These are phyloP conservation scores for Aspergillus sclerotioniger DNA, from an alignment of 495 filamentous ascomycete genomes.

Conservation along the genomic window DNA sequence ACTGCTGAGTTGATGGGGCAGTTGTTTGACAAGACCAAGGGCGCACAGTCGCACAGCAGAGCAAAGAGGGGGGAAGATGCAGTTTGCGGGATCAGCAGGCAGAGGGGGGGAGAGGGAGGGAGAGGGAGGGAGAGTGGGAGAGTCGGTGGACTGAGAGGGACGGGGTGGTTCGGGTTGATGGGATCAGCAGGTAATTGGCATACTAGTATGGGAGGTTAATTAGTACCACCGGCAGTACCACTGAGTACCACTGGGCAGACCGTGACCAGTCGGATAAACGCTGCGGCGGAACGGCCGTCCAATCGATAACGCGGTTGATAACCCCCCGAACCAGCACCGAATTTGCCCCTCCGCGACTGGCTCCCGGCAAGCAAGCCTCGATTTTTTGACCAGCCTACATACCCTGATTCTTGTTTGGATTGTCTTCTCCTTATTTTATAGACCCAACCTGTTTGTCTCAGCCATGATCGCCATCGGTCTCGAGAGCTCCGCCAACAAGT, in stretches of 20 bases:
- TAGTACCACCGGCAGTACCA: background rate
- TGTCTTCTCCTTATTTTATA: background rate
- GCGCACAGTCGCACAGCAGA: conserved; percentile 2
- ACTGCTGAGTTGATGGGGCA: conserved; percentile 3
- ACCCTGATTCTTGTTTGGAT: background rate
- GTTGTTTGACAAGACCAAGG: conserved; percentile 8
- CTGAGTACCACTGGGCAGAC: too few species aligned
- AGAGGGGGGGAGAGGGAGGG: background rate
- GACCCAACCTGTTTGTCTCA: background rate
- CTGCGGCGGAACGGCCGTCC: conserved; percentile 21
- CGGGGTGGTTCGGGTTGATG: conserved; percentile 11
- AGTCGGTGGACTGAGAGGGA: background rate
- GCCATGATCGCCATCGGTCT: conserved; percentile 84
- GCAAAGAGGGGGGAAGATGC: conserved; percentile 2
- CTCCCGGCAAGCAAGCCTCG: background rate
- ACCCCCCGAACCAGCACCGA: conserved; percentile 16
- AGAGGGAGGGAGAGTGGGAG: background rate
- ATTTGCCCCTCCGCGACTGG: conserved; percentile 17
- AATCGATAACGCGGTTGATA: conserved; percentile 30
- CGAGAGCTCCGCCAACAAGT: conserved; percentile 97
- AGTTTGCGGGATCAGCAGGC: background rate
- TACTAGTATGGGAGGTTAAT: background rate
- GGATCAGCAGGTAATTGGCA: background rate
- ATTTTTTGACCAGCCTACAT: background rate
- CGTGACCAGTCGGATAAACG: conserved; percentile 27